phyloP scores from a whole-genome alignment of 106 monocot species.

The Dioscorea zingiberensis region DNA sequence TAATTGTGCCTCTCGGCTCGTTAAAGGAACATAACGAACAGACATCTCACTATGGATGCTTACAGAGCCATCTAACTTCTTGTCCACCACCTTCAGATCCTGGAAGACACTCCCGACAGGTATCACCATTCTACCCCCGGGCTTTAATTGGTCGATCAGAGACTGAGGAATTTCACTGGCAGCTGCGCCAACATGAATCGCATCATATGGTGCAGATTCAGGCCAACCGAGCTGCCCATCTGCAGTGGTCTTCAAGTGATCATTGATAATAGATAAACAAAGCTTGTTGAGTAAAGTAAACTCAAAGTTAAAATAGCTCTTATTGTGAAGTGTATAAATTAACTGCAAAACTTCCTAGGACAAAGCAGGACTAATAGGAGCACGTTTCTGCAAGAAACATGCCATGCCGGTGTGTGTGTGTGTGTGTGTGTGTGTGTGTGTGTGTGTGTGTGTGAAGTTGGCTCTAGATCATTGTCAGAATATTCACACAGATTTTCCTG shows the following conservation, averaged over 20 bases:
- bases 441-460: too few relatives aligned
- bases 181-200: conserved; percentile 89
- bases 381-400: too few relatives aligned
- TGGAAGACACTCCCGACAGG: conserved; percentile 72
- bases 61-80: conserved; percentile 62
- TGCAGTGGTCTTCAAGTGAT: conserved; percentile 4
- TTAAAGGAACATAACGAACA: conserved; percentile 79
- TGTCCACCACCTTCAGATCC: conserved; percentile 74
- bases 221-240: conserved; percentile 81
- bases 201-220: conserved; percentile 74
- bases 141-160: conserved; percentile 70
- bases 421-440: too few relatives aligned
- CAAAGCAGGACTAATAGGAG: too few relatives aligned
- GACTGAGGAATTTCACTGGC: conserved; percentile 67
- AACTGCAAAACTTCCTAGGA: too few relatives aligned
- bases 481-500: too few relatives aligned
- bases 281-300: too few relatives aligned
- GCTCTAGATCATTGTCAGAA: too few relatives aligned
- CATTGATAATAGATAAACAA: too few relatives aligned
- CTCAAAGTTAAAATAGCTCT: too few relatives aligned
- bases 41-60: conserved; percentile 40
- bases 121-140: conserved; percentile 80
- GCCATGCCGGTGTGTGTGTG: too few relatives aligned
- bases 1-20: conserved; percentile 64
- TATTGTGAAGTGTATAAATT: too few relatives aligned